Conservation (phyloP, 1,284 basidiomycete genomes). For the Leccinum laetum region DNA sequence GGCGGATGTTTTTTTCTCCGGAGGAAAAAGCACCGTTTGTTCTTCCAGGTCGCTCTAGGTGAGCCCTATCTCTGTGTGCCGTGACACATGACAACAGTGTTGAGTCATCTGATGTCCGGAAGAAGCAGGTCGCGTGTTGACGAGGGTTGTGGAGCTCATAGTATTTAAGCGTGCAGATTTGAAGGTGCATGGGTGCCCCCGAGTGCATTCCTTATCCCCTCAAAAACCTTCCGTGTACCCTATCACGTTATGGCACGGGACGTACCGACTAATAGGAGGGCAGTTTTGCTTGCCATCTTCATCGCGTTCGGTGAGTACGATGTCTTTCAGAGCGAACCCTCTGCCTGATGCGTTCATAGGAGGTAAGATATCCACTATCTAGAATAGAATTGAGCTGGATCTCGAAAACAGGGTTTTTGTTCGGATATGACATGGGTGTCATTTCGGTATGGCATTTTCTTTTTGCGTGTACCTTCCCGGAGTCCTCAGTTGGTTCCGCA, state of each 20-base stretch:
- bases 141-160: not conserved
- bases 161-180: constrained; percentile 11
- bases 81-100: constrained; percentile 7
- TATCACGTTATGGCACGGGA: constrained; percentile 30
- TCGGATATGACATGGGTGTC: constrained; percentile 74
- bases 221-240: not conserved
- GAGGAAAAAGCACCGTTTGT: not conserved
- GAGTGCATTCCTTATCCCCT: not conserved
- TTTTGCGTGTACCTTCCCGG: not conserved
- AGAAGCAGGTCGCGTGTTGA: not conserved
- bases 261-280: constrained; percentile 57
- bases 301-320: constrained; percentile 45
- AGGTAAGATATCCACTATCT: constrained; percentile 12
- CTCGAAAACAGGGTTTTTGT: constrained; percentile 49
- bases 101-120: constrained; percentile 20
- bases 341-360: constrained; percentile 3
- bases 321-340: constrained; percentile 17
- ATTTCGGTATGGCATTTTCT: constrained; percentile 45
- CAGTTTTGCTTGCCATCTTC: constrained; percentile 58
- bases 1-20: not conserved
- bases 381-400: not conserved
- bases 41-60: constrained; percentile 3
- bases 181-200: not conserved
- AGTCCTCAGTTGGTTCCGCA: constrained; percentile 25
- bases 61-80: constrained; percentile 4